Evolutionary conservation across 805 yeast genomes (phyloP), one percentile per base, ranked within the genome.

Genomic region (Pichia nanzhaoensis): DNA sequence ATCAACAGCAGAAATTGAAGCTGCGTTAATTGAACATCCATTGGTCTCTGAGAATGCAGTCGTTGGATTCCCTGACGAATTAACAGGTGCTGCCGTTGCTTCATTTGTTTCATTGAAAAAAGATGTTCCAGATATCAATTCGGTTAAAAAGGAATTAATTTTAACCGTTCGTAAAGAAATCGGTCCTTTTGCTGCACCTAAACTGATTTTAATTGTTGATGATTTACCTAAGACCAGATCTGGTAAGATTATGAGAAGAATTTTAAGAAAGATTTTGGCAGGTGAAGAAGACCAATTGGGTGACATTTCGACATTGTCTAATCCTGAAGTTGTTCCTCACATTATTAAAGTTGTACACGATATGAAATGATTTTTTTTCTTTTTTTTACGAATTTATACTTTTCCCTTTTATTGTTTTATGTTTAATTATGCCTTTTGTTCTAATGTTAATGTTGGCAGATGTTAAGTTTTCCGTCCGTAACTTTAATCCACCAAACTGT

Each of bases 1-100:
- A 56, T 84, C 93, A n/a, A 85, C 95, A 39, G 88, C 95, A 32
- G 95, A 85, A 66, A 84, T 85, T 55, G 95, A 85, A 67, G 85
- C 90, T 39, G 89, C 91, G 6, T 69, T 85, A 50, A 73, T 82
- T 53, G 91, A 84, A 64, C 84, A 83, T 64, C 65, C 71, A 20
- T 68, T 73, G 39, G 89, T 85, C 42, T 78, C 83, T 36, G 95
- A 84, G 65, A 72, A 82, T 56, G 95, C 95, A 6, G 95, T 84
- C 45, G 89, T 85, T 54, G 95, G 95, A 43, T 79, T 80, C 65
- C 76, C 77, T 49, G 91, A 85, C 63, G 91, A 84, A 56, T 71
- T 85, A 64, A 85, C 95, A 28, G 95, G 95, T 44, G 87, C 84
- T 64, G 89, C 93, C 4, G 90, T 85, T 45, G 82, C 84, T 44